These are phyloP conservation scores for Fusarium sp. DNA, from an alignment of 2,329 filamentous ascomycete species.

Conservation along the genomic window DNA sequence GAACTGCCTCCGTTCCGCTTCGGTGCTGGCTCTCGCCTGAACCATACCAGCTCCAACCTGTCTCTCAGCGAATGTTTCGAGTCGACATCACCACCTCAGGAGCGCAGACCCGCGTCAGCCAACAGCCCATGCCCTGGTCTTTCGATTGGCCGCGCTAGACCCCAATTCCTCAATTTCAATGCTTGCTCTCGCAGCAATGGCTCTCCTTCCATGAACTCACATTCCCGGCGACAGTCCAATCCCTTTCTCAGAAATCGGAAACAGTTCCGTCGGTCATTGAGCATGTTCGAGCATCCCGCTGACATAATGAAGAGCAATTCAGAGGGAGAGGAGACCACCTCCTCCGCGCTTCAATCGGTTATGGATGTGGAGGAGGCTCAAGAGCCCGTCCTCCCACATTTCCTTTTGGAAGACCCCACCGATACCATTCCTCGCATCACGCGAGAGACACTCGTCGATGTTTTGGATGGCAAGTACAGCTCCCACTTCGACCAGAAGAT, in stretches of 20 bases:
- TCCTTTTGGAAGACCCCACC: conserved; percentile 79
- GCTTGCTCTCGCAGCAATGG: conserved; percentile 70
- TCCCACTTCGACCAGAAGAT: conserved; percentile 81
- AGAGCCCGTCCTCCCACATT: conserved; percentile 82
- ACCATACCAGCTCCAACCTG: conserved; percentile 53
- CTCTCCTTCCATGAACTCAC: conserved; percentile 73
- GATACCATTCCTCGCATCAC: conserved; percentile 91
- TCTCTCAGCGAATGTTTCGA: conserved; percentile 84
- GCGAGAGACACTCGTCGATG: conserved; percentile 81
- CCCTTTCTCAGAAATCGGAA: conserved; percentile 81
- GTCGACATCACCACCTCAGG: conserved; percentile 76
- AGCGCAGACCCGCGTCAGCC: conserved; percentile 69
- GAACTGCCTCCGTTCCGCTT: conserved; percentile 81
- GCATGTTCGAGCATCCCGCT: conserved; percentile 95
- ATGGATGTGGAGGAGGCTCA: conserved; percentile 85
- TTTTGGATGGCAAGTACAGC: conserved; percentile 86
- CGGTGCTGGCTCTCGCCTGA: conserved; percentile 53
- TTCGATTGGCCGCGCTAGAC: conserved; percentile 69
- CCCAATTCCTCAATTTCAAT: conserved; percentile 69
- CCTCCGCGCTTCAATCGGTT: conserved; percentile 70
- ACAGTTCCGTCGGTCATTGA: conserved; percentile 89
- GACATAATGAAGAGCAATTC: conserved; percentile 85
- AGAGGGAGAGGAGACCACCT: conserved; percentile 61
- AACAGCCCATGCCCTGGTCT: conserved; percentile 66
- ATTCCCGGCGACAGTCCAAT: conserved; percentile 77